Base-by-base conservation (phyloP, 2,329 filamentous ascomycete species). In the Ceratocystis cacaofunesta region DNA sequence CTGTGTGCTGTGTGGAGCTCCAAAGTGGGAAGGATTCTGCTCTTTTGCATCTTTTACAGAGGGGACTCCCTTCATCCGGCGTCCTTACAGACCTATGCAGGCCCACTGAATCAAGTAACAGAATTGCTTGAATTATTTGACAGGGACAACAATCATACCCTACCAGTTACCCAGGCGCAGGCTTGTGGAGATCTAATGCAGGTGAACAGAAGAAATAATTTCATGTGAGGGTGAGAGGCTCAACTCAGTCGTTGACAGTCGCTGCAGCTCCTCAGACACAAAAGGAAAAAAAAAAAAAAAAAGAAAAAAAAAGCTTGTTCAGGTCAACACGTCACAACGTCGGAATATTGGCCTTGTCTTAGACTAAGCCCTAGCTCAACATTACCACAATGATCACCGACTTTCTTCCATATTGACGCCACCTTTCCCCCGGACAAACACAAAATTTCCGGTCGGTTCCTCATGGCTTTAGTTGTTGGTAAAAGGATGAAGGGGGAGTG, bases 91-190 rank as follows among this genome's bases (percentile, higher is more conserved):
- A 15, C 48, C 50, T 15, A 5, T 41, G 10, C 10, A 41, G 50
- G 12, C 22, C 55, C 55, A 58, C 55, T 58, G 55, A 36, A 58
- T 58, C 55, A 58, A 58, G 55, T 32, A 17, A 36, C n/a, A 36
- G 55, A 36, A 58, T 58, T 58, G 55, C 30, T 30, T 32, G 55
- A 58, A 58, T 58, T 58, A 8, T 58, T 58, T 58, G 55, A 58
- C 55, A 58, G 55, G 55, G 55, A 58, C 28, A 32, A 58, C 55
- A 58, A 58, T 58, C 55, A 58, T 36, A 58, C 55, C 55, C 55
- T 58, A 19, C 28, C 25, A n/a, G 32, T 17, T 6, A 58, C 12
- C 36, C 28, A 30, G 28, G 52, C 52, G 52, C 28, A 25, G 52
- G 28, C 22, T 15, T 22, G 55, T 52, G 48, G 48, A 52, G 55